Base-by-base conservation (phyloP, 768 basidiomycete species). In the Tremella fuciformis region DNA sequence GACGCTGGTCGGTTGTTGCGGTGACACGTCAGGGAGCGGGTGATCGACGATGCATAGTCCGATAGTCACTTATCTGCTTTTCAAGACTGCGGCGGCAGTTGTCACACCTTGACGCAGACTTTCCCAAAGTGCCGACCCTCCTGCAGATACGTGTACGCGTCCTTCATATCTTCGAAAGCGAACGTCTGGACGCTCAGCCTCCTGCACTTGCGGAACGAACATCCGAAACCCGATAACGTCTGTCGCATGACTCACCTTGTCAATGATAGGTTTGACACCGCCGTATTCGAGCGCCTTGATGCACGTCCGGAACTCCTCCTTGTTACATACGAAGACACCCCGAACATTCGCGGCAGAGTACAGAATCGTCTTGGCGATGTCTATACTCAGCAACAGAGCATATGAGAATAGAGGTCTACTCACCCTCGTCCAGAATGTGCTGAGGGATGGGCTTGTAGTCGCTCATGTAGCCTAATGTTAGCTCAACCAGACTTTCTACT, bases 41-140 rank as follows among this genome's bases (percentile, higher is more conserved):
- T 6, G 29, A 34, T 34, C 29, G 29, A 34, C 29, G 11, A 34
- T 34, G 29, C 29, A 34, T 34, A 34, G 29, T 34, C 29, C 29
- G 29, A 34, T n/a, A n/a, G n/a, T n/a, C n/a, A n/a, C 29, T 34
- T 34, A 34, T 34, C 29, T 34, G 29, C n/a, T n/a, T n/a, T n/a
- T n/a, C n/a, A n/a, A n/a, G 29, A 34, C 29, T 34, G 29, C 29
- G 29, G 29, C 29, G 29, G 29, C 29, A 34, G 11, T n/a, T 34
- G 29, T 58, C 41, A 69, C 16, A 69, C 19, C 54, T 60, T 62
- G 1, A 69, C 57, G 41, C 61, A 63, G 21, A 69, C 80, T 75
- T 86, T 85, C 15, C 85, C 85, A 19, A 85, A 81, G 68, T 85
- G 84, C 57, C 79, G 79, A 59, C 84, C 83, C 0, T 80, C 81